Conservation (phyloP, 306 rosid species). For the Cucurbita pepo region DNA sequence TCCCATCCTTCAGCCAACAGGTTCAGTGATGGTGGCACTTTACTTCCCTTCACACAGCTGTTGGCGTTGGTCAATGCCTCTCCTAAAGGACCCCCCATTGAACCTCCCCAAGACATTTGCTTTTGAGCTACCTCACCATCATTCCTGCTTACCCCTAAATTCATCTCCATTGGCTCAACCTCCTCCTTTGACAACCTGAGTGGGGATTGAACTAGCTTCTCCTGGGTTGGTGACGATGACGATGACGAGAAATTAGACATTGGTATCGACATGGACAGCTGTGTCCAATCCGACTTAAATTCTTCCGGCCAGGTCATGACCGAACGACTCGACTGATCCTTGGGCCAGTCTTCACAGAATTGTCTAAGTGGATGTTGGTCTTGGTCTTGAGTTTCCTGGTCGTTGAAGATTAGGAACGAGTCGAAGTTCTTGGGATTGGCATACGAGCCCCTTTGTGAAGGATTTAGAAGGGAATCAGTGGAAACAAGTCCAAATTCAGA, state of each 20-base stretch:
- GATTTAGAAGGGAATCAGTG: conserved; percentile 34
- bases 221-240: conserved; percentile 22
- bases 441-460: conserved; percentile 24
- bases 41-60: conserved; percentile 6
- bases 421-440: conserved; percentile 19
- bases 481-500: conserved; percentile 32
- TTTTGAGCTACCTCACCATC: background rate
- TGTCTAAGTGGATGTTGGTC: conserved; percentile 25
- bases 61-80: conserved; percentile 26
- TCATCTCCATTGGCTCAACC: conserved; percentile 20
- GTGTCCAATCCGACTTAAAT: conserved; percentile 33
- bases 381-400: conserved; percentile 22
- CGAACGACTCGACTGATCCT: conserved; percentile 19
- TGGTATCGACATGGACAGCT: conserved; percentile 37
- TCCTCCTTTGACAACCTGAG: conserved; percentile 21
- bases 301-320: conserved; percentile 29
- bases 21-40: conserved; percentile 16
- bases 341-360: conserved; percentile 27
- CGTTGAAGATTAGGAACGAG: conserved; percentile 26
- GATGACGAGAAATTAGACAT: conserved; percentile 30
- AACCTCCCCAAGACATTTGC: conserved; percentile 20
- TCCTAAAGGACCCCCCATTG: conserved; percentile 43
- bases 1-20: conserved; percentile 32
- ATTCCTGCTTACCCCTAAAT: conserved; percentile 8
- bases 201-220: conserved; percentile 20